Base-by-base conservation (phyloP, 495 filamentous ascomycete genomes). In the Hypoxylon intermedium region DNA sequence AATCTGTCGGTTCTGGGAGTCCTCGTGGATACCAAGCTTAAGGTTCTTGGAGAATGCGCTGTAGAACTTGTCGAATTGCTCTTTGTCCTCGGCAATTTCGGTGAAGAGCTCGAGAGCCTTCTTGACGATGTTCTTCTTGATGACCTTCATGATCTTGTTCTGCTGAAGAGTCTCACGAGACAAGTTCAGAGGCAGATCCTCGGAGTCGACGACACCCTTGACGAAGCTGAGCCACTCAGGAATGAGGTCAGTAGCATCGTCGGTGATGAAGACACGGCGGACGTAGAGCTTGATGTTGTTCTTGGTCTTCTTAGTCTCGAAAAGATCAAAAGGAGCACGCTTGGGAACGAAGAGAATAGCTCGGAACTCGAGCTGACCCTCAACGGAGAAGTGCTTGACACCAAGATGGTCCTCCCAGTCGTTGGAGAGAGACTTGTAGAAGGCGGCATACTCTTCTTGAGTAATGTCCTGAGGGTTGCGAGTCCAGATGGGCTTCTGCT, bases 71-170 rank as follows among this genome's bases (percentile, higher is more conserved):
- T 98, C 95, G 79, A 98, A 98, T 74, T 97, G 88, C 85, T 98
- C 94, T 80, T 93, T 93, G 81, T 98, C 95, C 83, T 98, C 94
- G 50, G 95, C 85, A 67, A 98, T 98, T 85, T 98, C 94, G 60
- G 83, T 83, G 88, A 98, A 98, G 78, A 98, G 91, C 84, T 98
- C 94, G 46, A 98, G 90, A 50, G 91, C 90, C 92, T 98, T 98
- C 92, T 98, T 98, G 83, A 98, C 92, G 59, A 98, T 94, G 88
- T 98, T 98, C 92, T 98, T 98, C 84, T 91, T 93, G 87, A 98
- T 98, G 73, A 98, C 94, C 87, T 98, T 98, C 94, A 98, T 96
- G 84, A 98, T 98, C 91, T 98, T 98, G 89, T 98, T 98, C 84
- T 98, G 95, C 82, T 98, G 94, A 43, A 98, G 91, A 55, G 95